phyloP scores from a whole-genome alignment of 192 early-diverging fungal genomes.

The Entomortierella beljakovae region DNA sequence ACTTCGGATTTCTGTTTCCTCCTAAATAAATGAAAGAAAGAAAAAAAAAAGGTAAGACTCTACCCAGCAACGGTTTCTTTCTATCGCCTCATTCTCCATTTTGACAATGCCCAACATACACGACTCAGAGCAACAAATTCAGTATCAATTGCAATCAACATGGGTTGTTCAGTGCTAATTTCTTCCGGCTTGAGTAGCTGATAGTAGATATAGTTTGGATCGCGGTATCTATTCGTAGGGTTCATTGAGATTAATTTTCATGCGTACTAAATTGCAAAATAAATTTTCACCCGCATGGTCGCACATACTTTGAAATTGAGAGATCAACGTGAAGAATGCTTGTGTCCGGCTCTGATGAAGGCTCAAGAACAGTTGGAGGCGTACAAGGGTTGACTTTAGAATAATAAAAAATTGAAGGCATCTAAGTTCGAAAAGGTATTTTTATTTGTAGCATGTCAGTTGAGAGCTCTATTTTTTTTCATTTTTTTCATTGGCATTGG shows the following conservation, averaged over 20 bases:
- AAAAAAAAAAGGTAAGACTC: not conserved
- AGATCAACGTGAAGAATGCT: conserved; percentile 68
- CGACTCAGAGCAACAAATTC: conserved; percentile 93
- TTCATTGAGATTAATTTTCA: not conserved
- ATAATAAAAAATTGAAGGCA: conserved; percentile 78
- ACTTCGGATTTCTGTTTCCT: conserved; percentile 90
- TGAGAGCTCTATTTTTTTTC: too few relatives aligned
- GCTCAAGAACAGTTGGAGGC: conserved; percentile 58
- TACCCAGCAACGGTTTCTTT: not conserved
- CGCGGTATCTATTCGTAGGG: conserved; percentile 52
- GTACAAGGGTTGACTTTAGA: conserved; percentile 64
- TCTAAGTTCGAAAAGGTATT: conserved; percentile 34
- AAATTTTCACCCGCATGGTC: not conserved
- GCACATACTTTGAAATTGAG: conserved; percentile 71
- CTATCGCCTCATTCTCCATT: too few relatives aligned
- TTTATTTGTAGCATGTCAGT: too few relatives aligned
- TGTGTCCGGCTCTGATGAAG: conserved; percentile 58
- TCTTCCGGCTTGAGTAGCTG: conserved; percentile 68
- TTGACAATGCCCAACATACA: conserved; percentile 15
- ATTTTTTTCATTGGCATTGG: not conserved
- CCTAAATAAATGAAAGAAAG: conserved; percentile 41
- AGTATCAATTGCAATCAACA: conserved; percentile 89
- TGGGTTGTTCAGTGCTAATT: conserved; percentile 70
- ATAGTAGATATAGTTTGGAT: conserved; percentile 58
- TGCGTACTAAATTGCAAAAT: not conserved